phyloP scores from a whole-genome alignment of 2,329 filamentous ascomycete species.

The Emericellopsis atlantica region DNA sequence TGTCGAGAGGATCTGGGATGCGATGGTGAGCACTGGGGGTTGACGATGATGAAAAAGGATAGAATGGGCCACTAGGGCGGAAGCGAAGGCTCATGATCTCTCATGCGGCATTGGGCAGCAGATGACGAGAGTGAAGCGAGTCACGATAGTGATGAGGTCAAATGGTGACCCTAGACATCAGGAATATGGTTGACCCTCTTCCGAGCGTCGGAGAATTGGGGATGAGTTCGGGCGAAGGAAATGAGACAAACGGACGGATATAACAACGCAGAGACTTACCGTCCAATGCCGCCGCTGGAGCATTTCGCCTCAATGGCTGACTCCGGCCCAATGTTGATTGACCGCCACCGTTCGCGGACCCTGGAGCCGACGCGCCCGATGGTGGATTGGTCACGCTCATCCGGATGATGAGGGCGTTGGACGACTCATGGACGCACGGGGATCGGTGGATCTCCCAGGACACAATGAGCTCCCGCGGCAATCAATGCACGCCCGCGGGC shows the following conservation, averaged over 20 bases:
- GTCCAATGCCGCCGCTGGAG: conserved; percentile 45
- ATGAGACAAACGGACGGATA: conserved; percentile 1
- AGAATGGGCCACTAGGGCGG: conserved; percentile 14
- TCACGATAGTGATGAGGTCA: neutral
- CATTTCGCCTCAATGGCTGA: conserved; percentile 42
- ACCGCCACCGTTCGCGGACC: conserved; percentile 28
- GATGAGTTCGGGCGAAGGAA: neutral
- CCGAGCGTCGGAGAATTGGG: neutral
- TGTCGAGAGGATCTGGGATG: conserved; percentile 37
- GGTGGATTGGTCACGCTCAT: conserved; percentile 45
- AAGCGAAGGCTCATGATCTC: conserved; percentile 18
- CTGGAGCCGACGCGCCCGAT: conserved; percentile 34
- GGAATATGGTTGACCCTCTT: conserved; percentile 1
- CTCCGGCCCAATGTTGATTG: conserved; percentile 1
- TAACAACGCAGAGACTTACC: conserved; percentile 26
- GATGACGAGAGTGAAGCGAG: neutral
- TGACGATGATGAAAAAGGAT: conserved; percentile 8
- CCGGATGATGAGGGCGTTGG: neutral
- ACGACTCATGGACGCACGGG: too few species aligned
- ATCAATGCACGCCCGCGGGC: too few species aligned
- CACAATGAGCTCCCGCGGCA: too few species aligned
- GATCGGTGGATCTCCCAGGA: too few species aligned
- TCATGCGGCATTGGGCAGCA: neutral
- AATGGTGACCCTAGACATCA: neutral
- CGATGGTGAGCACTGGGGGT: conserved; percentile 17